Conservation (phyloP, 2,329 filamentous ascomycete genomes). For the Colletotrichum chrysophilum region DNA sequence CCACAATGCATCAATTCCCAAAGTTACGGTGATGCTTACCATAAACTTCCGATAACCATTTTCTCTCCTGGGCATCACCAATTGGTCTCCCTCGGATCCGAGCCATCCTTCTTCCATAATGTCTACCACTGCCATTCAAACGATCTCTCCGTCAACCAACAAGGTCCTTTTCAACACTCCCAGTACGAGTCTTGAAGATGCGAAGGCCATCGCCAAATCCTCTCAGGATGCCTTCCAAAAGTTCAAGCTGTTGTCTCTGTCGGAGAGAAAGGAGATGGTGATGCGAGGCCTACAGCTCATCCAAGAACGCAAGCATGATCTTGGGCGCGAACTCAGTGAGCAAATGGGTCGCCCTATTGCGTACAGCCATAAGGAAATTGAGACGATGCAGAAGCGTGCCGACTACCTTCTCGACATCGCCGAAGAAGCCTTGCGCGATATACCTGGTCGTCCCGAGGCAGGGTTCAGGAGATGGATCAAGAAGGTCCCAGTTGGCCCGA, state of each 20-base stretch:
- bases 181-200: background rate
- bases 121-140: background rate
- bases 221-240: slow-evolving; percentile 66
- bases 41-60: background rate
- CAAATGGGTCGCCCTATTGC: slow-evolving; percentile 76
- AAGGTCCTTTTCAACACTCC: background rate
- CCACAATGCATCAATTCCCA: fast-evolving
- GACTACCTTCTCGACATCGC: slow-evolving; percentile 71
- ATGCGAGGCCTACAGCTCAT: slow-evolving; percentile 58
- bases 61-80: background rate
- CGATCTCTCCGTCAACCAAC: background rate
- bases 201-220: slow-evolving; percentile 51
- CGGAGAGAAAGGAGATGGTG: slow-evolving; percentile 44
- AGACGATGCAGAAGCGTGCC: slow-evolving; percentile 68
- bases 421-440: slow-evolving; percentile 63
- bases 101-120: background rate
- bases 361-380: slow-evolving; percentile 69
- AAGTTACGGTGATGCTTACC: background rate
- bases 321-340: slow-evolving; percentile 71
- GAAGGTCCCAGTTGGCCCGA: slow-evolving; percentile 69
- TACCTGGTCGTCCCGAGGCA: slow-evolving; percentile 66
- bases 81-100: background rate
- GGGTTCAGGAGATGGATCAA: slow-evolving; percentile 72
- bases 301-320: slow-evolving; percentile 55
- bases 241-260: slow-evolving; percentile 58